Evolutionary conservation across 805 yeast genomes (phyloP).

Genomic region (Candida qinlingensis): DNA sequence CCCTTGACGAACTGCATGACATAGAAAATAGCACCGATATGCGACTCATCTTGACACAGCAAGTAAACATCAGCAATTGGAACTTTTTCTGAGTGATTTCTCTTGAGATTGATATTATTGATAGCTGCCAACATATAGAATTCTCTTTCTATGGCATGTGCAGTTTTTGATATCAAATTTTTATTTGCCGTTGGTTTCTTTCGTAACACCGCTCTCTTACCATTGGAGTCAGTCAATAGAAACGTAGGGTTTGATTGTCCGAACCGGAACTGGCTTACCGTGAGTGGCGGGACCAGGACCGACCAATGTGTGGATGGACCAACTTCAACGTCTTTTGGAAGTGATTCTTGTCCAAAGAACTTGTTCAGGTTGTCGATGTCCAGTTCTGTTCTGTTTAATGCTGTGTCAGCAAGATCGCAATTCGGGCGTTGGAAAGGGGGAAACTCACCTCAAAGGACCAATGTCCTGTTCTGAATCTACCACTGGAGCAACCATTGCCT

Average conservation of each 20-base stretch:
- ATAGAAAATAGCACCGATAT: constrained; percentile 52
- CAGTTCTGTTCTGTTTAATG: constrained; percentile 22
- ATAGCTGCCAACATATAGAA: constrained; percentile 43
- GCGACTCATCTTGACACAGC: constrained; percentile 51
- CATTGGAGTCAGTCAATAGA: constrained; percentile 36
- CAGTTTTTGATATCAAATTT: constrained; percentile 46
- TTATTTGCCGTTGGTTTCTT: constrained; percentile 50
- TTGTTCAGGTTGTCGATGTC: constrained; percentile 22
- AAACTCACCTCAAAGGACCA: constrained; percentile 19
- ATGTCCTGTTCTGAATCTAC: constrained; percentile 24
- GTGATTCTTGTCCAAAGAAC: constrained; percentile 18
- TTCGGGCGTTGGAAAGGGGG: not conserved
- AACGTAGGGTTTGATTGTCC: constrained; percentile 67
- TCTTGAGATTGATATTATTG: constrained; percentile 20
- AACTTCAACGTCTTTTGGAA: constrained; percentile 11
- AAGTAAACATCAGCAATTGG: constrained; percentile 51
- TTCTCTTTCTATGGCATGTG: constrained; percentile 62
- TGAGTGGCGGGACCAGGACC: constrained; percentile 25
- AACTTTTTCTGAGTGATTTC: constrained; percentile 26
- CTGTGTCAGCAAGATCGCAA: not conserved
- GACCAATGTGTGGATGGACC: constrained; percentile 19
- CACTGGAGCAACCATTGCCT: constrained; percentile 6
- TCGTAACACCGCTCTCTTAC: constrained; percentile 43
- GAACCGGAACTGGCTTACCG: constrained; percentile 47
- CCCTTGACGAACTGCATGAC: constrained; percentile 58